phyloP scores from a whole-genome alignment of 2,329 filamentous ascomycete species.

The Eurotiales sp. region DNA sequence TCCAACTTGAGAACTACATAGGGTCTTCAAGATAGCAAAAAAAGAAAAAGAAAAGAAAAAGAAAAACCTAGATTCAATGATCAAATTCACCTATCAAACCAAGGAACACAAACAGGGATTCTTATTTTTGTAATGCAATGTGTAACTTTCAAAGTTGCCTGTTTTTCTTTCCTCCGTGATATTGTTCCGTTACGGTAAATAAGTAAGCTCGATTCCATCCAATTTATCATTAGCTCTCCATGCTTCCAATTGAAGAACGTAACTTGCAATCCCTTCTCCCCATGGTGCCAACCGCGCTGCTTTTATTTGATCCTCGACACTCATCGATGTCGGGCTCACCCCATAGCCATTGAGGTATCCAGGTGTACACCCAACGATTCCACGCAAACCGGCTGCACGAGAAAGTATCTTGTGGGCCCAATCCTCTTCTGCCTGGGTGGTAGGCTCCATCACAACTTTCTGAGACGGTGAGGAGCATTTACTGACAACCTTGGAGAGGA shows the following conservation, averaged over 20 bases:
- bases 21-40: too few relatives aligned
- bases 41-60: too few relatives aligned
- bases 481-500: constrained; percentile 34
- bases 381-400: constrained; percentile 39
- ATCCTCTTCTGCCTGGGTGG: constrained; percentile 43
- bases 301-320: constrained; percentile 31
- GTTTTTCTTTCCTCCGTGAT: too few relatives aligned
- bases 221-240: too few relatives aligned
- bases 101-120: too few relatives aligned
- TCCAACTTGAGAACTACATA: too few relatives aligned
- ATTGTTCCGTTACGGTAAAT: too few relatives aligned
- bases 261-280: constrained; percentile 32
- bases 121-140: too few relatives aligned
- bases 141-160: too few relatives aligned
- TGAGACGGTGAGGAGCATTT: background rate
- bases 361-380: constrained; percentile 51
- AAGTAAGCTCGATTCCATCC: too few relatives aligned
- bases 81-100: too few relatives aligned
- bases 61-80: too few relatives aligned
- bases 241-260: constrained; percentile 11
- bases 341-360: constrained; percentile 52
- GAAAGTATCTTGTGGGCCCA: constrained; percentile 44
- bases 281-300: constrained; percentile 27
- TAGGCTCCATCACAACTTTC: constrained; percentile 13
- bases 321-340: constrained; percentile 19